These are phyloP conservation scores for Fusarium newnesense DNA, from an alignment of 2,329 filamentous ascomycete species.

Conservation along the genomic window DNA sequence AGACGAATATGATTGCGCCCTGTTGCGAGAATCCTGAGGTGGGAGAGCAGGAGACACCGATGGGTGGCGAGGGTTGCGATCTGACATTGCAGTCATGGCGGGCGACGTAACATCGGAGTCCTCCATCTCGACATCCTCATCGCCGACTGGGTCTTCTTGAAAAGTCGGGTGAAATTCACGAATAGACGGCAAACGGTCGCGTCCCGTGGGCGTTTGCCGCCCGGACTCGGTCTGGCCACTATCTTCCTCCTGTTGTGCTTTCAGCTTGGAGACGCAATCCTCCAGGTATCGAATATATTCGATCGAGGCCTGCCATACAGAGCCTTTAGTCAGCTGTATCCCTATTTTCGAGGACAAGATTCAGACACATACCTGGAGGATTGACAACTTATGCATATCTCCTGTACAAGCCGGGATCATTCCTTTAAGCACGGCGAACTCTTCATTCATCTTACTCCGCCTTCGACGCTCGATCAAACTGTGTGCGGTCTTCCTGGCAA, in stretches of 20 bases:
- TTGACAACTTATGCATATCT: slow-evolving; percentile 98
- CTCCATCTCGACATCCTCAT: slow-evolving; percentile 70
- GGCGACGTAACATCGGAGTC: slow-evolving; percentile 63
- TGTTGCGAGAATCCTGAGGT: slow-evolving; percentile 55
- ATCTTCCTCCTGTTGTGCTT: slow-evolving; percentile 63
- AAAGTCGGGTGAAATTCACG: slow-evolving; percentile 55
- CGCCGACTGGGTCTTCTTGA: slow-evolving; percentile 49
- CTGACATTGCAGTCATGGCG: slow-evolving; percentile 50
- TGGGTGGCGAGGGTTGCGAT: slow-evolving; percentile 53
- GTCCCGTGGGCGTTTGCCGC: slow-evolving; percentile 41
- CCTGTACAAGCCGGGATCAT: slow-evolving; percentile 97
- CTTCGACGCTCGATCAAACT: slow-evolving; percentile 91
- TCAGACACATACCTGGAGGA: slow-evolving; percentile 77
- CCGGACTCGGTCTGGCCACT: slow-evolving; percentile 44
- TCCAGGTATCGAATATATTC: slow-evolving; percentile 96
- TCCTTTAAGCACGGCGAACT: slow-evolving; percentile 90
- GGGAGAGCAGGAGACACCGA: slow-evolving; percentile 64
- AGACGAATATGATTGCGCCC: slow-evolving; percentile 66
- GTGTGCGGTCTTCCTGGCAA: slow-evolving; percentile 94
- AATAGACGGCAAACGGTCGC: slow-evolving; percentile 49
- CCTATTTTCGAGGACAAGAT: neutral
- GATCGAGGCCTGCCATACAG: slow-evolving; percentile 78
- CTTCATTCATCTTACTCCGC: slow-evolving; percentile 98
- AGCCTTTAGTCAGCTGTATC: slow-evolving; percentile 13
- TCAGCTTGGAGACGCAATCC: slow-evolving; percentile 84